phyloP scores from a whole-genome alignment of 2,329 filamentous ascomycete species.

The Bipolaris oryzae region DNA sequence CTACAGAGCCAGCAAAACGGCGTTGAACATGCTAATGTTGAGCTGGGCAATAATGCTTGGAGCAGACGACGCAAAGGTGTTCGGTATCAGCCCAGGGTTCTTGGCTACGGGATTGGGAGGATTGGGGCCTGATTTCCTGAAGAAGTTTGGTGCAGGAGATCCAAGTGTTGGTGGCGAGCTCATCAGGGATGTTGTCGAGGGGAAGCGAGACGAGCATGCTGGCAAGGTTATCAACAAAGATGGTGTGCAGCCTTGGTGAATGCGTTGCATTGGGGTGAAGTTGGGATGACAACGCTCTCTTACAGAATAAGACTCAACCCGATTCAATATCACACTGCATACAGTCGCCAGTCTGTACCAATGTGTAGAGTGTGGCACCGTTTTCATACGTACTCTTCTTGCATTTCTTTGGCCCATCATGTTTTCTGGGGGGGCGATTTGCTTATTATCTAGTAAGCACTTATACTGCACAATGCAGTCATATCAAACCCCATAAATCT shows the following conservation, averaged over 20 bases:
- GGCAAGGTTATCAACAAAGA: constrained; percentile 47
- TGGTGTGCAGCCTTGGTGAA: constrained; percentile 49
- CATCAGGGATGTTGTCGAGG: constrained; percentile 49
- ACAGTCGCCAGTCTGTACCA: background rate
- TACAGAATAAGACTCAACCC: background rate
- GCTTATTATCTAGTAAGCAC: background rate
- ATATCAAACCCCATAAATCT: background rate
- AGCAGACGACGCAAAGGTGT: constrained; percentile 57
- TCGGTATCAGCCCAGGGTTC: constrained; percentile 54
- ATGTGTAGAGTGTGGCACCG: background rate
- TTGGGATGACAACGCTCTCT: background rate
- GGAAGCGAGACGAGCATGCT: constrained; percentile 47
- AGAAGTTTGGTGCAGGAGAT: constrained; percentile 49
- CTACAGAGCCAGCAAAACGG: constrained; percentile 54
- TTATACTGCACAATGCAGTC: background rate
- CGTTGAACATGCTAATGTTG: constrained; percentile 58
- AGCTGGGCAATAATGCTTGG: constrained; percentile 55
- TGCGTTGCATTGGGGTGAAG: background rate
- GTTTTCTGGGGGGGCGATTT: background rate
- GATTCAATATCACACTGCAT: background rate
- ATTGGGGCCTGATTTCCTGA: constrained; percentile 38
- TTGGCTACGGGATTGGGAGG: constrained; percentile 54
- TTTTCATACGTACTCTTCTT: background rate
- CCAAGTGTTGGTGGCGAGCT: constrained; percentile 46
- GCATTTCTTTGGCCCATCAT: background rate